Evolutionary conservation across 2,329 filamentous ascomycete genomes (phyloP).

Genomic region (Phaeosphaeriaceae sp.): DNA sequence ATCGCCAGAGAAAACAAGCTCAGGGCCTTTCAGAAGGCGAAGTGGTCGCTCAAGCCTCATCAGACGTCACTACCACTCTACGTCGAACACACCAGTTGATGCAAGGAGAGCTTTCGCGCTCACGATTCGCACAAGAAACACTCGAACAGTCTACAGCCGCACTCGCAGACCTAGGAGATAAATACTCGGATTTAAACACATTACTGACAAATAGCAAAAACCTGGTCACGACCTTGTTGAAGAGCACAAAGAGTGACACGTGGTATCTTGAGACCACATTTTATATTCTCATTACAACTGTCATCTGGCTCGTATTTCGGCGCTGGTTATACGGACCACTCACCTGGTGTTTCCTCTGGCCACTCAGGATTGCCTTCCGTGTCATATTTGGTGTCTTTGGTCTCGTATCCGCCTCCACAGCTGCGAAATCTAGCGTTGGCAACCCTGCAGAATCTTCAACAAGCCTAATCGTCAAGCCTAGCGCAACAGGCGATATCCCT

Average conservation of each 20-base stretch:
- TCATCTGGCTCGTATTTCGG: constrained; percentile 85
- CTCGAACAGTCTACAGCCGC: constrained; percentile 83
- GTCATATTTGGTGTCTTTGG: constrained; percentile 63
- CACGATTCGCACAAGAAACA: constrained; percentile 88
- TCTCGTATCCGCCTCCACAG: constrained; percentile 51
- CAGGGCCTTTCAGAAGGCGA: constrained; percentile 72
- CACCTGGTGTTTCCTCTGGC: constrained; percentile 88
- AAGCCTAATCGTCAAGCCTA: constrained; percentile 54
- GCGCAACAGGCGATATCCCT: constrained; percentile 48
- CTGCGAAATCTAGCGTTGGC: constrained; percentile 24
- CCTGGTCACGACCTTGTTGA: constrained; percentile 78
- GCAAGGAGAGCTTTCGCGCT: constrained; percentile 81
- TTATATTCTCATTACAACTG: constrained; percentile 78
- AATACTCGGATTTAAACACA: constrained; percentile 78
- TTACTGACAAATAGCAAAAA: constrained; percentile 76
- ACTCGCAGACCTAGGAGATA: constrained; percentile 78
- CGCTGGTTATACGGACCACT: constrained; percentile 85
- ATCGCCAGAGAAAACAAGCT: constrained; percentile 43
- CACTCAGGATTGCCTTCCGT: constrained; percentile 71
- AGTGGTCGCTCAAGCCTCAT: constrained; percentile 74
- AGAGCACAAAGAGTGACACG: constrained; percentile 92
- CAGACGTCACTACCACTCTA: constrained; percentile 83
- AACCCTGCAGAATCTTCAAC: constrained; percentile 28
- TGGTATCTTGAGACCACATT: constrained; percentile 96
- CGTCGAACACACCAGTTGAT: constrained; percentile 87